Conservation (phyloP, 2,329 filamentous ascomycete species). For the Dactylellina drechsleri region DNA sequence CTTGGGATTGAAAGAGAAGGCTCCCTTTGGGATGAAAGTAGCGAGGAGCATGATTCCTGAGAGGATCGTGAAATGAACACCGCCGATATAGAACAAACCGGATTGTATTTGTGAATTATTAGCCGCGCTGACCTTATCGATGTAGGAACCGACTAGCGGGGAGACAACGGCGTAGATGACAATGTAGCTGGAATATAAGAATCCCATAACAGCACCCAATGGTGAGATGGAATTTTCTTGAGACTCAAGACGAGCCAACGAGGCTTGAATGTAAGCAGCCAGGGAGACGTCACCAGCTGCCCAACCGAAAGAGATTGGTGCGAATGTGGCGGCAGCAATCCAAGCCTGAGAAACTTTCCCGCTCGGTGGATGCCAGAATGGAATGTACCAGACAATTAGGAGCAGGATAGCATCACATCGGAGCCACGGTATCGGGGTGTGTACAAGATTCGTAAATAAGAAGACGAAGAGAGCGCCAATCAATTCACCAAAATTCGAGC, state of each 20-base stretch:
- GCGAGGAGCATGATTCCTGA: slow-evolving; percentile 62
- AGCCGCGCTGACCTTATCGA: slow-evolving; percentile 61
- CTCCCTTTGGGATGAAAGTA: slow-evolving; percentile 65
- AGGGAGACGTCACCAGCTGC: slow-evolving; percentile 67
- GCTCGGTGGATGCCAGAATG: slow-evolving; percentile 43
- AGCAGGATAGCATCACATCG: slow-evolving; percentile 65
- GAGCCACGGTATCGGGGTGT: slow-evolving; percentile 67
- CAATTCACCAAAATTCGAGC: slow-evolving; percentile 67
- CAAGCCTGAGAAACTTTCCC: slow-evolving; percentile 64
- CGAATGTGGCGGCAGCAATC: slow-evolving; percentile 64
- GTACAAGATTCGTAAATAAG: slow-evolving; percentile 65
- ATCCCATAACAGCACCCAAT: slow-evolving; percentile 67
- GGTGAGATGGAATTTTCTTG: slow-evolving; percentile 65
- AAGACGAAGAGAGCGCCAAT: slow-evolving; percentile 66
- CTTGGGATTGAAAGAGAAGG: slow-evolving; percentile 64
- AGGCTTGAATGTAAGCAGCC: slow-evolving; percentile 67
- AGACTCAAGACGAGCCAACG: slow-evolving; percentile 64
- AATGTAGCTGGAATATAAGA: slow-evolving; percentile 66
- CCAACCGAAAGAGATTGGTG: slow-evolving; percentile 66
- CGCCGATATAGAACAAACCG: slow-evolving; percentile 64
- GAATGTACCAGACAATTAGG: slow-evolving; percentile 61
- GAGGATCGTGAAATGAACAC: slow-evolving; percentile 66
- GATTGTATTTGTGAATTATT: slow-evolving; percentile 61
- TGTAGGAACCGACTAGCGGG: slow-evolving; percentile 64
- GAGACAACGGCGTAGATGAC: slow-evolving; percentile 64